Evolutionary conservation across 257 asterid species (phyloP).

Genomic region (Parsonsia alboflavescens): DNA sequence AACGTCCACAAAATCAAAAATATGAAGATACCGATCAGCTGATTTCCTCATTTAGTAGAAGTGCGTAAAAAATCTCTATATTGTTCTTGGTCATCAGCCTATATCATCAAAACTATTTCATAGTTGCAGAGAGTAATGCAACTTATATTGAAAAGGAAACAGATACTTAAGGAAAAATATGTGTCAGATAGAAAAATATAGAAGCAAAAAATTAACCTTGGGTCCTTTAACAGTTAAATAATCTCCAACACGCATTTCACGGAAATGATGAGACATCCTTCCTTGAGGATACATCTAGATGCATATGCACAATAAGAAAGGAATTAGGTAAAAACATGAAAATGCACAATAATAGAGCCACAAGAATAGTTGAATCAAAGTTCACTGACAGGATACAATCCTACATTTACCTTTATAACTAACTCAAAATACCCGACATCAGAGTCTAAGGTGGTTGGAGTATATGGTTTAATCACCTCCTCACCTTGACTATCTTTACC

Average conservation of each 20-base stretch:
- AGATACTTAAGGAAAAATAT: not conserved
- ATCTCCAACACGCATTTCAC: slow-evolving; percentile 90
- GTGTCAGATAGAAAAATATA: not conserved
- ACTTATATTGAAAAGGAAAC: not conserved
- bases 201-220: slow-evolving; percentile 44
- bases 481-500: slow-evolving; percentile 95
- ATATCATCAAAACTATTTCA: not conserved
- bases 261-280: slow-evolving; percentile 97
- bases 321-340: slow-evolving; percentile 13
- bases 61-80: not conserved
- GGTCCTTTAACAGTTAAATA: slow-evolving; percentile 91
- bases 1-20: not conserved
- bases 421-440: slow-evolving; percentile 90
- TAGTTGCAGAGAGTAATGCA: not conserved
- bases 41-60: not conserved
- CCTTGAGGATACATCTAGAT: slow-evolving; percentile 99
- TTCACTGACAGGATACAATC: slow-evolving; percentile 2
- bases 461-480: slow-evolving; percentile 93
- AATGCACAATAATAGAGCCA: not conserved
- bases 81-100: not conserved
- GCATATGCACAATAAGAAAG: slow-evolving; percentile 13
- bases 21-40: not conserved
- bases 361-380: not conserved
- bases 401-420: slow-evolving; percentile 70
- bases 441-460: slow-evolving; percentile 97